These are phyloP conservation scores for Dactylella cylindrospora DNA, from an alignment of 2,329 filamentous ascomycete genomes.

Conservation along the genomic window DNA sequence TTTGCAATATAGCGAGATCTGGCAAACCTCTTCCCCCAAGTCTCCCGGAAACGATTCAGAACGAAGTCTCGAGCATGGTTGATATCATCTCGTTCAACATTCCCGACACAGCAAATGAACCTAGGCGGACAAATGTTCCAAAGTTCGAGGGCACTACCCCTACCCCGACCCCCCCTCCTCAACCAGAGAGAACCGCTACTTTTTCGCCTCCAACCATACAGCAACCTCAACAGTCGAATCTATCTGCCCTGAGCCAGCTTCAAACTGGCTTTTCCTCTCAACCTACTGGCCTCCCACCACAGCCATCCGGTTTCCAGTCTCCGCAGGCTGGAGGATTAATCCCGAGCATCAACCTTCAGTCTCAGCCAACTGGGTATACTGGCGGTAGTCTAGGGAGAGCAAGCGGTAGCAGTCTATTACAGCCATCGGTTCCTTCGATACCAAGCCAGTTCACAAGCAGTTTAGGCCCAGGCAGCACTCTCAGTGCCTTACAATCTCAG, in stretches of 20 bases:
- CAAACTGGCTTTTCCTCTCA: slow-evolving; percentile 44
- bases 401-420: slow-evolving; percentile 11
- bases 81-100: slow-evolving; percentile 97
- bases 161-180: slow-evolving; percentile 53
- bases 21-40: slow-evolving; percentile 74
- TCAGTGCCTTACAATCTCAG: slow-evolving; percentile 78
- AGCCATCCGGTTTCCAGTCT: slow-evolving; percentile 70
- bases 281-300: slow-evolving; percentile 62
- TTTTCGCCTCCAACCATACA: slow-evolving; percentile 50
- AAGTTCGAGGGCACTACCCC: slow-evolving; percentile 62
- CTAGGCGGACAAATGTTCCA: slow-evolving; percentile 66
- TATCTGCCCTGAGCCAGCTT: slow-evolving; percentile 43
- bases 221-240: slow-evolving; percentile 53
- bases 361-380: slow-evolving; percentile 74
- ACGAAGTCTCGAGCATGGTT: slow-evolving; percentile 99
- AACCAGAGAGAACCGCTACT: slow-evolving; percentile 53
- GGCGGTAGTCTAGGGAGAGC: slow-evolving; percentile 27
- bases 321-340: slow-evolving; percentile 55
- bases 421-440: slow-evolving; percentile 68
- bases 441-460: slow-evolving; percentile 69
- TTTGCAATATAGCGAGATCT: slow-evolving; percentile 90
- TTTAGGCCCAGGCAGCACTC: slow-evolving; percentile 63
- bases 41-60: slow-evolving; percentile 83
- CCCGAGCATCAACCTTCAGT: slow-evolving; percentile 52
- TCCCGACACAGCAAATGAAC: slow-evolving; percentile 67